Base-by-base conservation (phyloP, 148 eudicot genomes). In the Rhododendron griersonianum region DNA sequence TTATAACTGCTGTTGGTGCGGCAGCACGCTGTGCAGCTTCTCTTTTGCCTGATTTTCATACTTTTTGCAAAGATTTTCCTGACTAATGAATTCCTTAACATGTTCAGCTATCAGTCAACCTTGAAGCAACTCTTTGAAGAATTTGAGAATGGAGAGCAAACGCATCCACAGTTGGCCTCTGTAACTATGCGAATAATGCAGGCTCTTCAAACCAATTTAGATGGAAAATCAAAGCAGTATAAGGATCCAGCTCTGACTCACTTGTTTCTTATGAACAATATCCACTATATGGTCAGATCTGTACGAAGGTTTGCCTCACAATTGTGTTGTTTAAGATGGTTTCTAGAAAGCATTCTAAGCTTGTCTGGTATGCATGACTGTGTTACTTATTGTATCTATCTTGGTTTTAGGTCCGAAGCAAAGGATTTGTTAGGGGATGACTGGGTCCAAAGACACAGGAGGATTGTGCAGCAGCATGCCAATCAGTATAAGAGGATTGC, bases 361-460 rank as follows among this genome's bases (percentile, higher is more conserved):
- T 28, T 45, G 48, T 65, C 11, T 84, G 44, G 53, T 6, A 47
- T 55, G 78, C 28, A 85, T 37, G 19, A 23, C 85, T 14, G 33
- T 67, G n/a, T 75, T 59, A 44, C 35, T 55, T 67, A 85, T 87
- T 45, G 75, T 2, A 69, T 71, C 39, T 83, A 71, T 83, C 50
- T 80, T 82, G 59, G 57, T 69, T 85, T 51, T 80, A 97, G 99
- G 90, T 95, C 99, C 79, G 98, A 97, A 90, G 99, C 98, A 45
- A 97, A 93, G 87, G 98, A 94, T 89, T 87, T 97, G 69, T 89
- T 97, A 88, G 98, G 99, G 65, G 99, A 97, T 89, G 99, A 97
- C 86, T 97, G 99, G 99, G 95, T 97, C 89, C 99, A 97, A 90
- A 93, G 98, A 87, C 99, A 97, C 85, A 90, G 99, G 88, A 94